Percentiles rank a stretch among this genome's conserved stretches.
These are phyloP conservation scores for Phellopilus nigrolimitatus DNA, from an alignment of 1,284 basidiomycete genomes.

Conservation along the genomic window DNA sequence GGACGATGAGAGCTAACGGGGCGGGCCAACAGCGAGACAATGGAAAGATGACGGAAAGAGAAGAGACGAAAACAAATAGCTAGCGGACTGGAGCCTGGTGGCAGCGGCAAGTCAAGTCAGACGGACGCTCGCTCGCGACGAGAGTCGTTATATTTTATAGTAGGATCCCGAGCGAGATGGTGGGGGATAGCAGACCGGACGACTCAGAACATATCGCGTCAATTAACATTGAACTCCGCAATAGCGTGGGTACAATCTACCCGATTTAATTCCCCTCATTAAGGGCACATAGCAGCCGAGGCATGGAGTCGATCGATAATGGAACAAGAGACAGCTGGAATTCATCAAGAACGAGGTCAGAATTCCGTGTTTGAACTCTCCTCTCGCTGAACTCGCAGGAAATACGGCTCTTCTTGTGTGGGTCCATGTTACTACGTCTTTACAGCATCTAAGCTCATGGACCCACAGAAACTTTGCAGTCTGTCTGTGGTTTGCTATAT, in stretches of 20 bases:
- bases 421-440: conserved; percentile 7
- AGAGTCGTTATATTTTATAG: conserved; percentile 2
- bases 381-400: background rate
- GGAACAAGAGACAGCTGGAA: conserved; percentile 2
- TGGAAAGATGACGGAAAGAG: conserved; percentile 11
- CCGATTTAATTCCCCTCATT: conserved; percentile 9
- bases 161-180: background rate
- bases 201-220: conserved; percentile 12
- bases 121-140: background rate
- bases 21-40: conserved; percentile 20
- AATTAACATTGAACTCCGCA: conserved; percentile 15
- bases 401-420: conserved; percentile 6
- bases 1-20: conserved; percentile 18
- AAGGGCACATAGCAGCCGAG: conserved; percentile 2
- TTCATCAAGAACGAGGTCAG: background rate
- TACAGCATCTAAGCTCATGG: conserved; percentile 1
- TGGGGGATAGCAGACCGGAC: conserved; percentile 9
- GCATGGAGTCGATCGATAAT: conserved; percentile 15
- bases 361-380: background rate
- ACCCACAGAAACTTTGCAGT: background rate
- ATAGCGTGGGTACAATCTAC: conserved; percentile 18
- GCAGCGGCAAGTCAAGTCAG: background rate
- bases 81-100: background rate
- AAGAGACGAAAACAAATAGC: conserved; percentile 2
- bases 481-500: too few relatives aligned